Conservation (phyloP, 2,329 filamentous ascomycete species). For the Diaporthe aspalathi region DNA sequence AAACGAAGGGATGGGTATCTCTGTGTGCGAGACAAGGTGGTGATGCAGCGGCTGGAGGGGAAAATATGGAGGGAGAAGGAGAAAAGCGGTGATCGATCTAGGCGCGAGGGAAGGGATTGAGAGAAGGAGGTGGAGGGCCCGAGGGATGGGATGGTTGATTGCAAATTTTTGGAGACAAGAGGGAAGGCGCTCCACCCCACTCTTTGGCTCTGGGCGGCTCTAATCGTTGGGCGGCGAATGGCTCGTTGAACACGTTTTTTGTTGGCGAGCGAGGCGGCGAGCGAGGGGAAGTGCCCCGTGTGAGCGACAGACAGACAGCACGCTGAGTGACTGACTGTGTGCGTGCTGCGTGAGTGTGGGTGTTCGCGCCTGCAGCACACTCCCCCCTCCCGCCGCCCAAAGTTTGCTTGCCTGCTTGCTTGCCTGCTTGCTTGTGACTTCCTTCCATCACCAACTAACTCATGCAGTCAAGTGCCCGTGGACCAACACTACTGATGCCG, state of each 20-base stretch:
- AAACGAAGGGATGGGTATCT: constrained; percentile 37
- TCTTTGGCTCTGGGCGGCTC: constrained; percentile 30
- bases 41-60: constrained; percentile 26
- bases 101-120: constrained; percentile 28
- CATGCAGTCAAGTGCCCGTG: constrained; percentile 7
- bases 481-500: constrained; percentile 17
- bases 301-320: not conserved
- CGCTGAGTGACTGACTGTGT: not conserved
- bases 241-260: constrained; percentile 35
- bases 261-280: constrained; percentile 35
- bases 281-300: no score
- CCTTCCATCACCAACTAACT: not conserved
- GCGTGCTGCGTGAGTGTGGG: no score
- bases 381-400: no score
- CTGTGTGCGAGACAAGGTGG: constrained; percentile 19
- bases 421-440: not conserved
- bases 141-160: constrained; percentile 34
- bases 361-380: constrained; percentile 13
- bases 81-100: constrained; percentile 31
- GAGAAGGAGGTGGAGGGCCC: constrained; percentile 33
- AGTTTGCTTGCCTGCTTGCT: constrained; percentile 13
- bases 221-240: constrained; percentile 35
- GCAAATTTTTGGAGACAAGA: constrained; percentile 36
- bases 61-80: constrained; percentile 32
- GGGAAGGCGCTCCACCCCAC: constrained; percentile 35